phyloP scores from a whole-genome alignment of 495 filamentous ascomycete genomes.

The Astrothelium subdiscretum region DNA sequence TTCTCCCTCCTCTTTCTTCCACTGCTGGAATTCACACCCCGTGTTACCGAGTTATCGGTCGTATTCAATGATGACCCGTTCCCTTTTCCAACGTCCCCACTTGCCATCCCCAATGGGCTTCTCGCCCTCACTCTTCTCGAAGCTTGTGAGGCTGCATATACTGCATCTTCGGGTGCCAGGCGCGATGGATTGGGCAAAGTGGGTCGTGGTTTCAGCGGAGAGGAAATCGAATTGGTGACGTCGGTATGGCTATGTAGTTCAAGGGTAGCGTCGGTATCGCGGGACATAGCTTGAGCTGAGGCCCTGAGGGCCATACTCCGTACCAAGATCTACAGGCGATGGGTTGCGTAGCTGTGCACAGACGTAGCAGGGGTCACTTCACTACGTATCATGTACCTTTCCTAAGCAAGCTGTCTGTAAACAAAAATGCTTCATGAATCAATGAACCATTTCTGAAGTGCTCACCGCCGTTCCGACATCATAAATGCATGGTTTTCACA shows the following conservation, averaged over 20 bases:
- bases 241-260: neutral
- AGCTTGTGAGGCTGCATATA: constrained; percentile 47
- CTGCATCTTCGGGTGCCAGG: constrained; percentile 76
- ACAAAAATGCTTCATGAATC: too few relatives aligned
- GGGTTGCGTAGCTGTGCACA: too few relatives aligned
- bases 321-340: neutral
- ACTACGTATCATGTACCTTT: too few relatives aligned
- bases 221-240: neutral
- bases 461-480: too few relatives aligned
- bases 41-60: constrained; percentile 16
- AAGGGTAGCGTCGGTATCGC: neutral
- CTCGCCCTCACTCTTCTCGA: constrained; percentile 33
- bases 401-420: too few relatives aligned
- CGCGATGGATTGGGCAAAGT: constrained; percentile 34
- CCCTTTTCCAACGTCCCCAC: constrained; percentile 7
- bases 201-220: neutral
- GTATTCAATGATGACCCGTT: constrained; percentile 23
- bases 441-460: too few relatives aligned
- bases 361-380: too few relatives aligned
- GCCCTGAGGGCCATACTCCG: neutral
- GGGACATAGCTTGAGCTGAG: neutral
- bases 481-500: too few relatives aligned
- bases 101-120: constrained; percentile 16
- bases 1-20: constrained; percentile 26
- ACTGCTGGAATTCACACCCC: neutral